Conservation (phyloP, 169 alveolate species). For the Eimeria necatrix region DNA sequence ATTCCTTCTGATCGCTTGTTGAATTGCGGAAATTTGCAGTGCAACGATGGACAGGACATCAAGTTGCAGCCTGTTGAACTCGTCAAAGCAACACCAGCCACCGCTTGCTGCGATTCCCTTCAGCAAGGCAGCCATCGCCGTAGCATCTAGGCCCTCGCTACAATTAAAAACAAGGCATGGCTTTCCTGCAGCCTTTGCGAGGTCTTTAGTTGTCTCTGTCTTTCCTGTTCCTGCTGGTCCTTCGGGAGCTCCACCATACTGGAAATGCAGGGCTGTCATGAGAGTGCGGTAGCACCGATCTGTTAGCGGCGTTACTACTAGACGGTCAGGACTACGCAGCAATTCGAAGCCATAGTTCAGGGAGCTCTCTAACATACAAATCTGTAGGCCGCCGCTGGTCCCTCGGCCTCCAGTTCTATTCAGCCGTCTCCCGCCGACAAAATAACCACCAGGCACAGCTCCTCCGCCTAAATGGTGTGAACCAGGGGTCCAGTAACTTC, state of each 20-base stretch:
- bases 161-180: slow-evolving; percentile 97
- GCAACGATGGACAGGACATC: slow-evolving; percentile 97
- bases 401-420: slow-evolving; percentile 57
- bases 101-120: slow-evolving; percentile 94
- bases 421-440: slow-evolving; percentile 4
- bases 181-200: slow-evolving; percentile 96
- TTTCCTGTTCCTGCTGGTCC: slow-evolving; percentile 99
- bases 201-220: slow-evolving; percentile 97
- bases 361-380: slow-evolving; percentile 89
- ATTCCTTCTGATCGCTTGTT: slow-evolving; percentile 69
- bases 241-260: slow-evolving; percentile 97
- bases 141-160: slow-evolving; percentile 95
- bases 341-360: slow-evolving; percentile 95
- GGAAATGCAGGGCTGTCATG: slow-evolving; percentile 93
- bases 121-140: slow-evolving; percentile 97
- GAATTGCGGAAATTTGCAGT: slow-evolving; percentile 86
- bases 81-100: slow-evolving; percentile 97
- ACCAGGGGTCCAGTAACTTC: slow-evolving; percentile 88
- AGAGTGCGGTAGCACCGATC: slow-evolving; percentile 94
- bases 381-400: slow-evolving; percentile 83
- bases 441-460: slow-evolving; percentile 49
- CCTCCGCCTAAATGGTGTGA: slow-evolving; percentile 54
- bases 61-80: slow-evolving; percentile 95
- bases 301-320: slow-evolving; percentile 95
- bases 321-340: slow-evolving; percentile 94